These are phyloP conservation scores for Ilex aquifolium DNA, from an alignment of 257 asterid genomes.

Conservation along the genomic window DNA sequence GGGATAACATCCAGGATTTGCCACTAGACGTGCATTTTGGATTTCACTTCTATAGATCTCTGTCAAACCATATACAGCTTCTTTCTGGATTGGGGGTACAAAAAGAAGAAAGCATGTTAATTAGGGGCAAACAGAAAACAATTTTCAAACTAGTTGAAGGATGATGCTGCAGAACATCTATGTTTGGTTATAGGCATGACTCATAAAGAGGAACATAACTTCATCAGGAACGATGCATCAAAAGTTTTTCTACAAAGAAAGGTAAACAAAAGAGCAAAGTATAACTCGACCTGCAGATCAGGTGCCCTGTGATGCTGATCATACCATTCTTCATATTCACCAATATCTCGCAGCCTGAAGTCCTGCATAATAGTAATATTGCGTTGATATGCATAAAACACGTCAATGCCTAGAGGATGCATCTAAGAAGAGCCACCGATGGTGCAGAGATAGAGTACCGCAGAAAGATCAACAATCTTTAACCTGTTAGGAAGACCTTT, in stretches of 20 bases:
- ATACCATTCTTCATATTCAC: slow-evolving; percentile 90
- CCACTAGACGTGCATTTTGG: slow-evolving; percentile 71
- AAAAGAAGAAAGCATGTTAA: not conserved
- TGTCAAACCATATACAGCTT: slow-evolving; percentile 87
- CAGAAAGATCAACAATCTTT: slow-evolving; percentile 91
- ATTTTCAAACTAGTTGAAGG: no score
- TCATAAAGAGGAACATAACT: not conserved
- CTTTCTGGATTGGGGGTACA: slow-evolving; percentile 52
- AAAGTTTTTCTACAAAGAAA: not conserved
- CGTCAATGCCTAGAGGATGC: not conserved
- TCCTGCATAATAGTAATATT: slow-evolving; percentile 48
- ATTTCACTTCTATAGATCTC: slow-evolving; percentile 68
- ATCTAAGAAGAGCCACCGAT: slow-evolving; percentile 1
- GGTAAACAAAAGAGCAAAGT: not conserved
- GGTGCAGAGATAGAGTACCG: slow-evolving; percentile 43
- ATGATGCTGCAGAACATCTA: no score
- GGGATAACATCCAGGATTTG: slow-evolving; percentile 98
- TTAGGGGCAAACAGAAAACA: no score
- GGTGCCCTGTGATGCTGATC: slow-evolving; percentile 86
- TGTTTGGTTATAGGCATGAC: no score
- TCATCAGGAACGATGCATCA: not conserved
- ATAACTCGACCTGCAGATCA: slow-evolving; percentile 62
- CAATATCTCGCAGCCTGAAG: slow-evolving; percentile 69
- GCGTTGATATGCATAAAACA: slow-evolving; percentile 1
- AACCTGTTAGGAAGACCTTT: slow-evolving; percentile 66